Base-by-base conservation (phyloP, 2,329 filamentous ascomycete genomes). In the Hirsutella rhossiliensis region DNA sequence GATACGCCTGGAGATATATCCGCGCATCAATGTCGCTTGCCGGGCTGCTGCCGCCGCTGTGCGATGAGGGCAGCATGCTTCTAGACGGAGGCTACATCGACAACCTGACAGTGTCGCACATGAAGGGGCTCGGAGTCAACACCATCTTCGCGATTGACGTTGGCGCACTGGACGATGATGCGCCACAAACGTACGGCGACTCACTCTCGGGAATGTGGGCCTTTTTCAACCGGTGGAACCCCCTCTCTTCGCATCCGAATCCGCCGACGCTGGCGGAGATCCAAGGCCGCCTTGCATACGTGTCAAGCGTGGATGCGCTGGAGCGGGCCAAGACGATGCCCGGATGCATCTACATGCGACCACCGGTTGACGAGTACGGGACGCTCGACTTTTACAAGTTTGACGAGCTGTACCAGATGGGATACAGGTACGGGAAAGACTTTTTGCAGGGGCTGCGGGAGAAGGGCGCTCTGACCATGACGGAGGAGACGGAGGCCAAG, bases 321-420 rank as follows among this genome's bases (percentile, higher is more conserved):
- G 92, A 98, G 63, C 76, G 89, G 32, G 92, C 92, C 20, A 98
- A 98, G 71, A 83, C 74, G 5, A 90, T 84, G 56, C 80, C 87
- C 0, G 92, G 92, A 0, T 97, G 90, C 62, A 73, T 94, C 43
- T 98, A 98, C 62, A 94, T 98, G 87, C 78, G 92, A 1, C 94
- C 94, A 5, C 92, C 92, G 0, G 84, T 98, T 49, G 92, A 97
- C 57, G 75, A 78, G 2, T 98, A 95, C 54, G 92, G 89, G 5
- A 98, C 92, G 1, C 69, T 98, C 28, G 92, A 98, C 46, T 98
- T 98, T 68, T 86, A 81, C 48, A 96, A 94, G 62, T 98, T 98
- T 62, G 90, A 97, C 56, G 94, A 98, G 71, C 90, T 98, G 43
- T 95, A 94, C 57, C 74, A 84, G 52, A 75, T 96, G 11, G 94